Conservation (phyloP, 352 stramenopile genomes). For the Blastocystis sp. region DNA sequence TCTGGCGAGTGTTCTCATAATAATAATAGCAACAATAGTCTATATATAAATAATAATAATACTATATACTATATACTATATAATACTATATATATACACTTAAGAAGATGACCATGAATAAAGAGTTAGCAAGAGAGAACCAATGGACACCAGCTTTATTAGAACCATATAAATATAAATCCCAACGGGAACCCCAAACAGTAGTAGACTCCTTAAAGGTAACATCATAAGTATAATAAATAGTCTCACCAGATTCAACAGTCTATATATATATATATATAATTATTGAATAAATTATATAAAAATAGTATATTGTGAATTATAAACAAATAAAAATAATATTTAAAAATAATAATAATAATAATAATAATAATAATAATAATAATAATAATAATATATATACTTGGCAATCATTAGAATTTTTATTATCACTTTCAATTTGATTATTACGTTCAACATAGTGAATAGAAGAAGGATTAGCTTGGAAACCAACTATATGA, state of each 20-base stretch:
- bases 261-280: conserved; percentile 66
- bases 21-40: conserved; percentile 94
- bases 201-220: conserved; percentile 76
- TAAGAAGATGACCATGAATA: conserved; percentile 99
- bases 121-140: conserved; percentile 97
- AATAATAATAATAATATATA: neutral
- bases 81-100: conserved; percentile 48
- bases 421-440: neutral
- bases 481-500: conserved; percentile 49
- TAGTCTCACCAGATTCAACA: conserved; percentile 60
- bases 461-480: conserved; percentile 44
- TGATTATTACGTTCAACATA: conserved; percentile 33
- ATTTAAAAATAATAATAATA: neutral
- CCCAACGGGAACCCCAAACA: conserved; percentile 85
- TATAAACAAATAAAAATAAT: conserved; percentile 3
- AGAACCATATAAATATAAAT: conserved; percentile 82
- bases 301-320: neutral
- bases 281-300: conserved; percentile 41
- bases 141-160: conserved; percentile 84
- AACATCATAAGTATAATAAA: conserved; percentile 98
- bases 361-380: neutral
- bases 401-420: neutral
- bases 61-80: too few relatives aligned
- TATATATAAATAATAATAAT: neutral
- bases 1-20: conserved; percentile 89